Base-by-base conservation (phyloP, 495 filamentous ascomycete genomes). In the Aspergillus conjunctus region DNA sequence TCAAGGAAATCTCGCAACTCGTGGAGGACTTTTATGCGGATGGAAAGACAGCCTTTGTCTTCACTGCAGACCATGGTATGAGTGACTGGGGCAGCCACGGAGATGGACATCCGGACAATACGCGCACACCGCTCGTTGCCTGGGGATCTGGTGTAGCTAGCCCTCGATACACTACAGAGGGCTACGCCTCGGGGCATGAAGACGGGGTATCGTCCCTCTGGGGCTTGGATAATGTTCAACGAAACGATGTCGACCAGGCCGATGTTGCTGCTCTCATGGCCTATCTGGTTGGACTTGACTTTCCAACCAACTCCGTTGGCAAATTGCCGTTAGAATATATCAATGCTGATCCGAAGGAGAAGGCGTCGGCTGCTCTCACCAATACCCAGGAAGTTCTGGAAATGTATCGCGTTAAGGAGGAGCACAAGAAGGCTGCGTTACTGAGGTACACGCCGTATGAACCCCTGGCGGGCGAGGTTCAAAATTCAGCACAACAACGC, bases 51-150 rank as follows among this genome's bases (percentile, higher is more conserved):
- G 91, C 95, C 1, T 99, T 91, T 68, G 85, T 99, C 14, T 99
- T 99, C 71, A 99, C 95, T 10, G 94, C 94, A 2, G 94, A 99
- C 66, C 94, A 99, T 76, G 94, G 94, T 11, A 99, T 99, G 93
- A 97, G 90, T 68, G 95, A 99, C 75, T 96, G 90, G 89, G 94
- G 94, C 12, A 96, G 91, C 62, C 94, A 99, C 68, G 94, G 94
- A 45, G 94, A 99, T 70, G 94, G 94, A 20, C 94, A 99, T 75
- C 94, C 94, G 1, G 91, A 99, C 70, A 99, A 99, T 64, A 99
- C 94, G 2, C 82, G 94, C 31, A 99, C 94, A 21, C 94, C 94
- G 11, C 78, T 99, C 10, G 90, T 99, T 68, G 89, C 81, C 15
- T 99, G 94, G 94, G 94, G 94, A 10, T 92, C 94, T 56, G 94